Evolutionary conservation across 768 basidiomycete genomes (phyloP).

Genomic region (Leccinum arenicola): DNA sequence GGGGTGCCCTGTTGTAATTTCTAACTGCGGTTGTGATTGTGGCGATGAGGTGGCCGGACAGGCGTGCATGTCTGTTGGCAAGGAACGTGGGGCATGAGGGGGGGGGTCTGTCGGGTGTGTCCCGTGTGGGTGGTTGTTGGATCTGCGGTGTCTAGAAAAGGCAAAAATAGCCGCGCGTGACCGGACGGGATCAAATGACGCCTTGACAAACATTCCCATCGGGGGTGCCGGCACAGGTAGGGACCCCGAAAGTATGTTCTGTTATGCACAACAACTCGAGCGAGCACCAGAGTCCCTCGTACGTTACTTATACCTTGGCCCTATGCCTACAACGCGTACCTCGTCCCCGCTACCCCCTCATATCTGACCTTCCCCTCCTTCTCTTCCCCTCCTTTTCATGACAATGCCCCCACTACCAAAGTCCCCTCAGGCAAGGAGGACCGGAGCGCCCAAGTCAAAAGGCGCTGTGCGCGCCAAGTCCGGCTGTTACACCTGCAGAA

Average conservation of each 20-base stretch:
- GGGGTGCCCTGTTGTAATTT: not conserved
- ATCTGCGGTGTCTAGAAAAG: slow-evolving; percentile 21
- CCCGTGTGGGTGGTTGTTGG: slow-evolving; percentile 5
- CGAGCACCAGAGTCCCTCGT: slow-evolving; percentile 7
- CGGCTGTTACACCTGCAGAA: slow-evolving; percentile 86
- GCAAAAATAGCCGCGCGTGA: slow-evolving; percentile 19
- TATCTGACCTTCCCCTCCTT: not conserved
- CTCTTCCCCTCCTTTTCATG: not conserved
- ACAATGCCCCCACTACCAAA: slow-evolving; percentile 40
- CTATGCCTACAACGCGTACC: slow-evolving; percentile 23
- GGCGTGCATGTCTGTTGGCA: not conserved
- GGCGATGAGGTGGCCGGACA: slow-evolving; percentile 4
- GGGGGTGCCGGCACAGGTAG: slow-evolving; percentile 14
- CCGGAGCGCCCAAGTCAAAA: slow-evolving; percentile 69
- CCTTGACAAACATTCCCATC: slow-evolving; percentile 21
- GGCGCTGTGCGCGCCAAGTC: slow-evolving; percentile 83
- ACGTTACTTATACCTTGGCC: slow-evolving; percentile 34
- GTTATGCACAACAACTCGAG: slow-evolving; percentile 3
- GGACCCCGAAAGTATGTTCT: slow-evolving; percentile 22
- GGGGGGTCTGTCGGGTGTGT: not conserved
- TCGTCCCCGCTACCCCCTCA: slow-evolving; percentile 9
- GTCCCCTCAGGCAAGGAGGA: slow-evolving; percentile 37
- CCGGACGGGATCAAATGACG: slow-evolving; percentile 25
- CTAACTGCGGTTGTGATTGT: slow-evolving; percentile 5
- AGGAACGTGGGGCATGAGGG: not conserved